phyloP scores from a whole-genome alignment of 768 basidiomycete genomes.

The Auricularia heimuer region DNA sequence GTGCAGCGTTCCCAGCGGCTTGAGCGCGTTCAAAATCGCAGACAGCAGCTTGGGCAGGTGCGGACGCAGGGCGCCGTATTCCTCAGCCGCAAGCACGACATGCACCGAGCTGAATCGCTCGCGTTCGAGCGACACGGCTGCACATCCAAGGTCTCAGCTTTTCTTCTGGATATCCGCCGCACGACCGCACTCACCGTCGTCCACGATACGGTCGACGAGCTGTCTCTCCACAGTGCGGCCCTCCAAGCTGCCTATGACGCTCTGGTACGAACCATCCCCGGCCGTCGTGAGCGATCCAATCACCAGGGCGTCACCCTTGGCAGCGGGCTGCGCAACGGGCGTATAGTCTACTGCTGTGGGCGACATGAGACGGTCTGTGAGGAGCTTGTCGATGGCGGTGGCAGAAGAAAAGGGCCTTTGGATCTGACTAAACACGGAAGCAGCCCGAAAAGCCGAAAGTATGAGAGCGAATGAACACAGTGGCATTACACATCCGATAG shows the following conservation, averaged over 20 bases:
- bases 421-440: background rate
- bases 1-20: slow-evolving; percentile 60
- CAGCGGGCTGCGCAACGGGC: background rate
- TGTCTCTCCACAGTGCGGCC: slow-evolving; percentile 55
- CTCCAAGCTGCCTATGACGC: slow-evolving; percentile 52
- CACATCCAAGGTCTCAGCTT: background rate
- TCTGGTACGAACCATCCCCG: slow-evolving; percentile 69
- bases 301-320: slow-evolving; percentile 36
- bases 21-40: slow-evolving; percentile 49
- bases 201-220: slow-evolving; percentile 73
- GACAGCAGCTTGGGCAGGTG: slow-evolving; percentile 46
- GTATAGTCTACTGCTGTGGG: slow-evolving; percentile 16
- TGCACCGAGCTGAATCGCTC: slow-evolving; percentile 57
- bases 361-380: background rate
- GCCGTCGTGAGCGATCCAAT: slow-evolving; percentile 75
- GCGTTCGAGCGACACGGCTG: slow-evolving; percentile 49
- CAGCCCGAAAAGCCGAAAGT: background rate
- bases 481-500: no score
- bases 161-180: no score
- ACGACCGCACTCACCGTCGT: slow-evolving; percentile 47
- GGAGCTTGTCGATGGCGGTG: background rate
- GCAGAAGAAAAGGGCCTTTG: background rate
- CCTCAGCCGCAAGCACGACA: slow-evolving; percentile 50
- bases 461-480: no score
- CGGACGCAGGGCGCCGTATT: slow-evolving; percentile 50